Evolutionary conservation across 108 stramenopile genomes (phyloP).

Genomic region (Cyclotella distinguenda): DNA sequence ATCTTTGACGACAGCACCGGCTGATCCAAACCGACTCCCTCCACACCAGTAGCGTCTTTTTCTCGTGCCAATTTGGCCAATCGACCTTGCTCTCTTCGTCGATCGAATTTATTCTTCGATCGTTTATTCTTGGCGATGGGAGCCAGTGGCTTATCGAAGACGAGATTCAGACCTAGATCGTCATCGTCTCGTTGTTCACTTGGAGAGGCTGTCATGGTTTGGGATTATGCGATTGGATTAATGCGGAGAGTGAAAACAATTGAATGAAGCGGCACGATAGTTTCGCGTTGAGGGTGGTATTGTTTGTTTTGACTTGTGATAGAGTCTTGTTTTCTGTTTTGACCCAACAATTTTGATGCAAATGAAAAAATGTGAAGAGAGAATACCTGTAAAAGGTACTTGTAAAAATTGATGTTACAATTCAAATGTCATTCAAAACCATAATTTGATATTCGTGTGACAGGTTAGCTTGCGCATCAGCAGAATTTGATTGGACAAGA

Average conservation of each 20-base stretch:
- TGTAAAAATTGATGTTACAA: too few relatives aligned
- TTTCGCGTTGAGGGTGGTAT: too few relatives aligned
- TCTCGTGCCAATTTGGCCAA: slow-evolving; percentile 24
- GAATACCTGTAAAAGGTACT: too few relatives aligned
- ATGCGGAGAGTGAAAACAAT: not conserved
- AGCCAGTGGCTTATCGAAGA: slow-evolving; percentile 25
- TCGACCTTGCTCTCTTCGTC: slow-evolving; percentile 50
- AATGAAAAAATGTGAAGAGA: too few relatives aligned
- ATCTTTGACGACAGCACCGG: not conserved
- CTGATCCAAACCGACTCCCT: not conserved
- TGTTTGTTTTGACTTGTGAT: too few relatives aligned
- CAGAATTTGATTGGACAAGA: too few relatives aligned
- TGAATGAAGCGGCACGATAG: too few relatives aligned
- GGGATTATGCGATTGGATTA: not conserved
- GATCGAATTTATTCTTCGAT: slow-evolving; percentile 76
- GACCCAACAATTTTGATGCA: too few relatives aligned
- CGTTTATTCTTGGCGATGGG: slow-evolving; percentile 36
- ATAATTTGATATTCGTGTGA: too few relatives aligned
- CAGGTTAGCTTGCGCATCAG: too few relatives aligned
- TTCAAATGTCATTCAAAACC: too few relatives aligned
- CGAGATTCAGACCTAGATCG: slow-evolving; percentile 53
- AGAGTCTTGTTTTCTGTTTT: too few relatives aligned
- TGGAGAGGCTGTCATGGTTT: slow-evolving; percentile 14
- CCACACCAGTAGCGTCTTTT: not conserved
- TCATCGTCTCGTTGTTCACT: slow-evolving; percentile 2